These are phyloP conservation scores for Gymnopilus dilepis DNA, from an alignment of 768 basidiomycete genomes.

Conservation along the genomic window DNA sequence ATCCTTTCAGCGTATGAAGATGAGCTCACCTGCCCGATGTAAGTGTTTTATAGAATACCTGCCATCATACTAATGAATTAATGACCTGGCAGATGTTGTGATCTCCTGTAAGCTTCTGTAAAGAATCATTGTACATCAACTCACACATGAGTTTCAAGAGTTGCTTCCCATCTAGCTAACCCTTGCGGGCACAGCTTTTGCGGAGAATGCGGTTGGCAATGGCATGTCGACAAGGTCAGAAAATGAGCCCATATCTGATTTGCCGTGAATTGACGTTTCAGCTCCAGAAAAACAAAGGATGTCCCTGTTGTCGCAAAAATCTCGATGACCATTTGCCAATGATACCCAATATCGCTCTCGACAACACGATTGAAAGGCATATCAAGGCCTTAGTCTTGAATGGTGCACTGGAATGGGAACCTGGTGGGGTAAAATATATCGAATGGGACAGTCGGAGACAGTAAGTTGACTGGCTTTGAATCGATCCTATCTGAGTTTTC, in stretches of 20 bases:
- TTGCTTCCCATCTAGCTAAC: constrained; percentile 63
- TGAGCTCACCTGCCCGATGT: constrained; percentile 78
- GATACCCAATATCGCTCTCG: constrained; percentile 68
- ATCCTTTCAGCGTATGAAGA: constrained; percentile 59
- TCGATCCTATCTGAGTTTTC: background rate
- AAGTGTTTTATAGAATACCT: constrained; percentile 32
- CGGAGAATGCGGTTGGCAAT: constrained; percentile 67
- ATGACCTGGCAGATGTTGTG: constrained; percentile 60
- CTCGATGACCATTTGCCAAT: constrained; percentile 49
- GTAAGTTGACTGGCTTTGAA: constrained; percentile 42
- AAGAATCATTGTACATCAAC: background rate
- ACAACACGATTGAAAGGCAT: constrained; percentile 65
- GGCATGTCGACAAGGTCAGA: constrained; percentile 60
- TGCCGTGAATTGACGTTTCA: background rate
- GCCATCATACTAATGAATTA: constrained; percentile 11
- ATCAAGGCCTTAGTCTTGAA: constrained; percentile 50
- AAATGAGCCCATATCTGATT: constrained; percentile 1
- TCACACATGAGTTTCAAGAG: constrained; percentile 41
- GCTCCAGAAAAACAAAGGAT: constrained; percentile 40
- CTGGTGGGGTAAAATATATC: constrained; percentile 46
- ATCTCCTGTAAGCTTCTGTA: constrained; percentile 61
- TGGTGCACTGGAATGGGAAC: constrained; percentile 58
- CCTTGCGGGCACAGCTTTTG: constrained; percentile 81
- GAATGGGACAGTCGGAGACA: constrained; percentile 62
- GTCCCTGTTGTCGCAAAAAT: constrained; percentile 63